Conservation (phyloP, 352 stramenopile genomes). For the Pythium coloratum region DNA sequence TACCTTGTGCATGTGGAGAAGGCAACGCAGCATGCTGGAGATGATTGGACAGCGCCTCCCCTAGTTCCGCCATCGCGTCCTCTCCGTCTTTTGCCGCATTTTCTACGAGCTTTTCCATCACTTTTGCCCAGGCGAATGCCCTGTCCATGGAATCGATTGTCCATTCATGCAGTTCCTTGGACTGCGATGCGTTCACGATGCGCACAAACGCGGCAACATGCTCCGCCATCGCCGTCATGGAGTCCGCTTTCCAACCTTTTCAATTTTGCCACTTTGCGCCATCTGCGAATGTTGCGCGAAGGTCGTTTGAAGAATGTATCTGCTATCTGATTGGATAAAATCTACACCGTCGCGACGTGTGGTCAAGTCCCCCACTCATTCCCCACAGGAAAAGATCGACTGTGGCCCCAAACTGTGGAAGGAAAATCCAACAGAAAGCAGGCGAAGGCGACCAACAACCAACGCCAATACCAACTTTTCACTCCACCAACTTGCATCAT, state of each 20-base stretch:
- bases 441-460: conserved; percentile 7
- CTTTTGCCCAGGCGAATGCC: conserved; percentile 21
- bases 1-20: neutral
- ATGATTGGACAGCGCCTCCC: conserved; percentile 3
- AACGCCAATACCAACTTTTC: conserved; percentile 5
- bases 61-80: neutral
- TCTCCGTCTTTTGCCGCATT: conserved; percentile 9
- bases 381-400: conserved; percentile 30
- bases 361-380: conserved; percentile 25
- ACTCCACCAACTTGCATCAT: conserved; percentile 9
- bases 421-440: conserved; percentile 23
- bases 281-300: conserved; percentile 30
- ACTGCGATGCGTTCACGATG: conserved; percentile 30
- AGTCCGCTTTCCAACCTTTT: conserved; percentile 1
- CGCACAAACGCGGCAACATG: conserved; percentile 26
- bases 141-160: conserved; percentile 22
- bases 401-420: conserved; percentile 27
- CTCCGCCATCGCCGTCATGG: conserved; percentile 10
- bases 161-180: conserved; percentile 25
- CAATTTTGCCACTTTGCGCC: neutral
- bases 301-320: conserved; percentile 18
- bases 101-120: conserved; percentile 21
- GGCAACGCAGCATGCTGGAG: conserved; percentile 13
- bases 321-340: conserved; percentile 32
- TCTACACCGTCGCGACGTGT: conserved; percentile 13